Base-by-base conservation (phyloP, 2,329 filamentous ascomycete genomes). In the Huntiella decipiens region DNA sequence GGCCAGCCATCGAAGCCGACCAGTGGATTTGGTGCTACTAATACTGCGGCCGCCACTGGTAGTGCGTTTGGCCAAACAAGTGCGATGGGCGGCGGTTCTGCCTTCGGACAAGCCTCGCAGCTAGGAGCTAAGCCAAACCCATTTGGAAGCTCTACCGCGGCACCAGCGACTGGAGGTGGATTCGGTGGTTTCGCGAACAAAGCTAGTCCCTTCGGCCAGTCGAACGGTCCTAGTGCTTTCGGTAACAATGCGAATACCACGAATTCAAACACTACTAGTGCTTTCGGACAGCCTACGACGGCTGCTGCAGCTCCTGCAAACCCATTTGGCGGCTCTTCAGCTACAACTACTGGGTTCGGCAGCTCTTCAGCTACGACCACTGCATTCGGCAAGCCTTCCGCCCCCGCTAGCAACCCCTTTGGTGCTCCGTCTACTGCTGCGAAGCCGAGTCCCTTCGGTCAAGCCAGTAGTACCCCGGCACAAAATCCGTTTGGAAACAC, bases 1-100 rank as follows among this genome's bases (percentile, higher is more conserved):
- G 56, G 56, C 5, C 57, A 59, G 43, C 53, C 57, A 8, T 62
- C 57, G 41, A 55, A 53, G 37, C 51, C 53, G 1, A 62, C 54
- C 47, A 54, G 57, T 1, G 53, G 62, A 0, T 68, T 69, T 52
- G 66, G 65, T 1, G 60, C 63, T 47, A 50, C 58, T 11, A 35
- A 16, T 12, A 33, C 31, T 10, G 19, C 2, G 67, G 66, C 47
- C 63, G 64, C n/a, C 55, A 61, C 38, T 46, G 56, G 57, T 11
- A 51, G 45, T 35, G 56, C 54, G 0, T 63, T 63, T 48, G 54
- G 56, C 1, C 57, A 60, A 46, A 47, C 58, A 5, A 57, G 56
- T 33, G 55, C 60, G 8, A 5, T 52, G 34, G 64, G 67, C 2
- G 47, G 47, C n/a, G 17, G 32, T 4, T 39, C 44, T 3, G 16